Evolutionary conservation across 495 filamentous ascomycete genomes (phyloP).

Genomic region (Talaromyces stipitatus): DNA sequence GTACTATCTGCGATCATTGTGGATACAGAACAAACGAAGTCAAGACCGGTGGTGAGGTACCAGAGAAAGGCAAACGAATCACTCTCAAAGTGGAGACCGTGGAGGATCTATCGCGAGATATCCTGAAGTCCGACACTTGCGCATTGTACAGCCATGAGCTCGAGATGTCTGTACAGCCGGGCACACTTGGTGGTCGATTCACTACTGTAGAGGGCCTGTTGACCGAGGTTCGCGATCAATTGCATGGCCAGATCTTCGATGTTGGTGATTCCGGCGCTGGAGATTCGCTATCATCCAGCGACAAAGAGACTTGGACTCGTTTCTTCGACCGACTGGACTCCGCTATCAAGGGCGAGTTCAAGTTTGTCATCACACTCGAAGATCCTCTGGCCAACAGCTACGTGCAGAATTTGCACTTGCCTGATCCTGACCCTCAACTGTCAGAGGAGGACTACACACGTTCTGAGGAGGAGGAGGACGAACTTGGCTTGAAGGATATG

Average conservation of each 20-base stretch:
- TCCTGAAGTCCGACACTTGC: constrained; percentile 94
- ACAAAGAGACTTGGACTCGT: constrained; percentile 62
- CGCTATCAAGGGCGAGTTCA: constrained; percentile 73
- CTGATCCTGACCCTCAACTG: constrained; percentile 72
- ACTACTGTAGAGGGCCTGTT: constrained; percentile 93
- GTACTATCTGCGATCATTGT: constrained; percentile 78
- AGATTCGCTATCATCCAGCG: constrained; percentile 60
- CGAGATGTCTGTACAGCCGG: constrained; percentile 73
- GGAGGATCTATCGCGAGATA: constrained; percentile 83
- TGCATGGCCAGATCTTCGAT: constrained; percentile 80
- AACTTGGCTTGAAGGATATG: constrained; percentile 85
- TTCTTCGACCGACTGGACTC: constrained; percentile 72
- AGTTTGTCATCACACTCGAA: constrained; percentile 78
- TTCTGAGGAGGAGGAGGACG: constrained; percentile 84
- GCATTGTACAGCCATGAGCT: constrained; percentile 78
- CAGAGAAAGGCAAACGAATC: constrained; percentile 77
- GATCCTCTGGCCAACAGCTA: constrained; percentile 90
- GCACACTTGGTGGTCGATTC: constrained; percentile 92
- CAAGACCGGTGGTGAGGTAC: constrained; percentile 90
- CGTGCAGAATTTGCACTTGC: constrained; percentile 74
- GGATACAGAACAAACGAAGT: constrained; percentile 94
- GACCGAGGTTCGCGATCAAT: constrained; percentile 86
- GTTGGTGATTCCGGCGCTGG: constrained; percentile 55
- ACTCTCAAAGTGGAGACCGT: constrained; percentile 62
- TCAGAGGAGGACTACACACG: constrained; percentile 76